Base-by-base conservation (phyloP, 495 filamentous ascomycete species). In the Podospora sp. region DNA sequence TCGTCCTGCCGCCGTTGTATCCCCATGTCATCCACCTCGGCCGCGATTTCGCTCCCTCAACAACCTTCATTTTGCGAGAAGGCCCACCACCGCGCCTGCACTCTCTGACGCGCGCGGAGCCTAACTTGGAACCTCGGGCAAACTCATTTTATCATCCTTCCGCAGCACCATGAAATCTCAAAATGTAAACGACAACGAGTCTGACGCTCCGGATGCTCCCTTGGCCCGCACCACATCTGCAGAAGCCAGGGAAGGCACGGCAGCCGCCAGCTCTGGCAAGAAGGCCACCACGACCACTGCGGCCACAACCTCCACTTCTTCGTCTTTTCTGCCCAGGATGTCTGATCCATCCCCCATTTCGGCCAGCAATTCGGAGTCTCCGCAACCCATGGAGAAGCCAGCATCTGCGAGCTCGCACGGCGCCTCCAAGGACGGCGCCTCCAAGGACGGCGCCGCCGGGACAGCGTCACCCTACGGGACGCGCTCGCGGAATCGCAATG, bases 401-500 rank as follows among this genome's bases (percentile, higher is more conserved):
- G 72, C 75, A 52, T 78, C 78, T 24, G 74, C 81, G 58, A 75
- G 73, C 63, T 66, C 72, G 21, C 72, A 77, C 57, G 68, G 60
- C 55, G 78, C 78, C 25, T 74, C 74, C 67, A 81, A 80, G 71
- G 77, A 77, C 56, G 73, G 68, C 55, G 74, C 74, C 57, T 60
- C 73, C 29, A 81, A 80, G 71, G 77, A 77, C 56, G 73, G 68
- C 55, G 74, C 74, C 57, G 62, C 73, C 29, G 77, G 74, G 4
- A 73, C 76, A 55, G 77, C 88, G 8, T 89, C 91, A 57, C 91
- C 92, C 22, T 98, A 99, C 77, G 95, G 95, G 67, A 99, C 96
- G 69, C 91, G 95, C 70, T 99, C 95, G 65, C 89, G 95, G 76
- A 96, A 96, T 75, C 88, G 94, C 67, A 90, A 89, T 50, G 92